Base-by-base conservation (phyloP, 108 stramenopile species). In the Cyclotella sp. region DNA sequence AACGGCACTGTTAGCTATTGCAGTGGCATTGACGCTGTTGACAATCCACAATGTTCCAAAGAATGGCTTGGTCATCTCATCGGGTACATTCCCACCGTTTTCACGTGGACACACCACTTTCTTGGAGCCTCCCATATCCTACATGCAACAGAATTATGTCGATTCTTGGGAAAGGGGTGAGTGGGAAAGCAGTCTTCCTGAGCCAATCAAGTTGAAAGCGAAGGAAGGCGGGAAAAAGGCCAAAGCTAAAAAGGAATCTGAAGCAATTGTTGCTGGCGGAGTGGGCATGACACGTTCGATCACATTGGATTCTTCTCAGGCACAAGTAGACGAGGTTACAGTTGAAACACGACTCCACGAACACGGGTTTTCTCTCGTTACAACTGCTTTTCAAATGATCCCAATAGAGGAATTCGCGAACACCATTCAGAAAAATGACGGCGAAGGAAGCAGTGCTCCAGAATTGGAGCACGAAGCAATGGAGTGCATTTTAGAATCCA, bases 11-110 rank as follows among this genome's bases (percentile, higher is more conserved):
- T 39, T 83, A 12, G 76, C 76, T 14, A 41, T 75, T 3, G 11
- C 68, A 0, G 18, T 80, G 22, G 12, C 83, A 3, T 51, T 79
- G 13, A 29, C 86, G 0, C 55, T 88, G 2, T 79, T 85, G 34
- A 77, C 71, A 11, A 53, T 70, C 44, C 63, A 83, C 39, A 73
- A 79, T 45, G 87, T 89, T 45, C 93, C 93, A 3, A 68, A 84
- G 53, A 90, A 87, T 47, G 93, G 93, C 13, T 47, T 92, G 27
- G 87, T 89, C 22, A 65, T 92, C 26, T 90, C 90, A 1, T 67
- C 61, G 18, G 76, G 83, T 4, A 47, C 73, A 13, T 71, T 69
- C 28, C 51, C 70, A 4, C 64, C 83, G 3, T 75, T 85, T 39
- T 86, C 85, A 43, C 63, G 64, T 12, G 91, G 91, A 9, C 84